Percentiles rank a stretch among this genome's conserved stretches.
Evolutionary conservation across 768 basidiomycete genomes (phyloP).

Genomic region (Mycena leptocephala): DNA sequence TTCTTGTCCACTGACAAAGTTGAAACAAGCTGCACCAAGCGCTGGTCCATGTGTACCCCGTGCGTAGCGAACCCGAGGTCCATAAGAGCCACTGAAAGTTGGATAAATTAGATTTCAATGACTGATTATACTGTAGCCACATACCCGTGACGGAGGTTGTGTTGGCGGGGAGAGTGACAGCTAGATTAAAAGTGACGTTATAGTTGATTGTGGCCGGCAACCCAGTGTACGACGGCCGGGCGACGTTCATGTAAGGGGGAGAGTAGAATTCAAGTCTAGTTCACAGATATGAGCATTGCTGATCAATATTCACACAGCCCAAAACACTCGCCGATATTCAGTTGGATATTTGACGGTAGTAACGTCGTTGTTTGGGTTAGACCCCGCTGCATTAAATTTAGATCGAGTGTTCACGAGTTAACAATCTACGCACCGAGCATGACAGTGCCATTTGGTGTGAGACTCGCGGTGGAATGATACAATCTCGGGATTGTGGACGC

Average conservation of each 20-base stretch:
- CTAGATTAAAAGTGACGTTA: slow-evolving; percentile 52
- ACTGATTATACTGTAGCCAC: not conserved
- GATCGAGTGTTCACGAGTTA: not conserved
- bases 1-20: slow-evolving; percentile 48
- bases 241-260: slow-evolving; percentile 59
- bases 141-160: slow-evolving; percentile 48
- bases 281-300: not conserved
- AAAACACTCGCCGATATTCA: slow-evolving; percentile 50
- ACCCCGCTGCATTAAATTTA: slow-evolving; percentile 53
- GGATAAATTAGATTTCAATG: not conserved
- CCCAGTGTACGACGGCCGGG: slow-evolving; percentile 52
- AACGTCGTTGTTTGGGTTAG: slow-evolving; percentile 60
- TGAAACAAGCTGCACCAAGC: slow-evolving; percentile 55
- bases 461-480: slow-evolving; percentile 53
- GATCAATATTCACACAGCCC: not conserved
- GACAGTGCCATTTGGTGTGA: slow-evolving; percentile 50
- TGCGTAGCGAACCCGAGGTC: slow-evolving; percentile 63
- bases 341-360: slow-evolving; percentile 41
- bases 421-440: slow-evolving; percentile 39
- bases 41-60: slow-evolving; percentile 58
- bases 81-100: slow-evolving; percentile 52
- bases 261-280: slow-evolving; percentile 57
- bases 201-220: slow-evolving; percentile 56
- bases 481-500: slow-evolving; percentile 49
- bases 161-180: slow-evolving; percentile 49